These are phyloP conservation scores for Trichoderma erinaceum DNA, from an alignment of 495 filamentous ascomycete genomes.

Conservation along the genomic window DNA sequence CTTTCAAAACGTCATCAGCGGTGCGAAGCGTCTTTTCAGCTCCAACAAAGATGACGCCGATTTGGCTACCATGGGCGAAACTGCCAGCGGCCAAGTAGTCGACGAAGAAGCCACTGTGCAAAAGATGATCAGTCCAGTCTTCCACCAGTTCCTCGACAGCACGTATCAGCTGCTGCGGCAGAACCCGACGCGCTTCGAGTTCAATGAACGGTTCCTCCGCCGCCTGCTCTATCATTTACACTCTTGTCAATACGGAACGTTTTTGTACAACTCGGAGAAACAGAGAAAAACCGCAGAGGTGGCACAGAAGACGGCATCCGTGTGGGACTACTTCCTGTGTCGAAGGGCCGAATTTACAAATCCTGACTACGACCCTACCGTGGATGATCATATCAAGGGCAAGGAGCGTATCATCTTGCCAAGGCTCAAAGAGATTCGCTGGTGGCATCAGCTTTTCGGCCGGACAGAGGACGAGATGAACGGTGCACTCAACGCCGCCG, in stretches of 20 bases:
- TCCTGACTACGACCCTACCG: constrained; percentile 62
- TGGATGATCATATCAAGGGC: constrained; percentile 71
- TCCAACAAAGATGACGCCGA: constrained; percentile 66
- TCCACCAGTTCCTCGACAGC: constrained; percentile 96
- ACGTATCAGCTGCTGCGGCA: constrained; percentile 88
- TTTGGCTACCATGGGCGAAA: constrained; percentile 46
- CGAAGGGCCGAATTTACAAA: constrained; percentile 75
- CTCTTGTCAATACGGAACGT: constrained; percentile 94
- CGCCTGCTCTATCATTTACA: constrained; percentile 91
- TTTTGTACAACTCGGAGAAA: constrained; percentile 92
- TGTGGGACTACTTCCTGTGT: constrained; percentile 92
- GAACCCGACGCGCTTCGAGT: constrained; percentile 88
- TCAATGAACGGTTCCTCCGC: constrained; percentile 90
- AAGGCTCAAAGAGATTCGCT: constrained; percentile 57
- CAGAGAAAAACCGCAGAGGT: constrained; percentile 71
- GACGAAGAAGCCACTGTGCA: constrained; percentile 45
- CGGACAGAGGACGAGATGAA: constrained; percentile 92
- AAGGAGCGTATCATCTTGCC: constrained; percentile 84
- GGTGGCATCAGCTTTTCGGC: constrained; percentile 90
- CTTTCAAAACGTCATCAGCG: constrained; percentile 77
- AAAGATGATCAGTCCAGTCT: constrained; percentile 91
- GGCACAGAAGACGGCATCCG: constrained; percentile 69
- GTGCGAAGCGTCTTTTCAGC: constrained; percentile 86
- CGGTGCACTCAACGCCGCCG: constrained; percentile 45
- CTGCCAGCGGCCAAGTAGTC: constrained; percentile 24